Evolutionary conservation across 2,329 filamentous ascomycete species (phyloP).

Genomic region (Neofusicoccum cordaticola): DNA sequence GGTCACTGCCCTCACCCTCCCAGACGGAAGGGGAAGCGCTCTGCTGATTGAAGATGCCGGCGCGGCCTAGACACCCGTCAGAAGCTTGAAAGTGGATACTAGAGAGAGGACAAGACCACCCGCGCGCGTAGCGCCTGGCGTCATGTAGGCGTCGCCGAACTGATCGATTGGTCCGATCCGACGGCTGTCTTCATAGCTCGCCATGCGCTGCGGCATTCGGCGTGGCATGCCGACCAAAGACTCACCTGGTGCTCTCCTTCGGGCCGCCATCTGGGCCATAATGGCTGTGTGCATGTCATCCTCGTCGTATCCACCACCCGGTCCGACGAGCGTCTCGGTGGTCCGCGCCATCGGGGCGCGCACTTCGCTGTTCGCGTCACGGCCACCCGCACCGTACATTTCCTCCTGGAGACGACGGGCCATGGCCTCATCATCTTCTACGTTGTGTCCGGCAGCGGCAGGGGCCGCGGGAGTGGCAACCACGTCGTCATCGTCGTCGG

Average conservation of each 20-base stretch:
- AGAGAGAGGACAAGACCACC: not conserved
- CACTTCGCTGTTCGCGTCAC: slow-evolving; percentile 57
- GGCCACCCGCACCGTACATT: slow-evolving; percentile 62
- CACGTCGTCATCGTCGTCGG: slow-evolving; percentile 64
- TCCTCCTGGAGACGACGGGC: slow-evolving; percentile 89
- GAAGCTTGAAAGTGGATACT: not conserved
- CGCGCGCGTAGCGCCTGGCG: not conserved
- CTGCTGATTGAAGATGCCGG: slow-evolving; percentile 69
- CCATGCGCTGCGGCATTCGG: not conserved
- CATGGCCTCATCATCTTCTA: slow-evolving; percentile 89
- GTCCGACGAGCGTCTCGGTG: slow-evolving; percentile 85
- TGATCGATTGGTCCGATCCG: not conserved
- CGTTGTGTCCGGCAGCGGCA: slow-evolving; percentile 20
- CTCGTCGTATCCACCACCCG: slow-evolving; percentile 53
- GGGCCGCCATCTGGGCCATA: slow-evolving; percentile 59
- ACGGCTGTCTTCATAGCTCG: not conserved
- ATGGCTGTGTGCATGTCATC: slow-evolving; percentile 60
- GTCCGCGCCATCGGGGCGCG: slow-evolving; percentile 88
- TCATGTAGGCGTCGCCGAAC: not conserved
- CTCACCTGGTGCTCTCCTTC: slow-evolving; percentile 23
- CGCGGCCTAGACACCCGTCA: slow-evolving; percentile 31
- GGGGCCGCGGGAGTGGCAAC: slow-evolving; percentile 30
- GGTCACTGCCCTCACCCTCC: slow-evolving; percentile 51
- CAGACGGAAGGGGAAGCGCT: slow-evolving; percentile 54
- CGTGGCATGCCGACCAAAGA: not conserved